Percentiles rank a stretch among this genome's conserved stretches.
phyloP scores from a whole-genome alignment of 192 early-diverging fungal genomes.

The Backusella australiensis region DNA sequence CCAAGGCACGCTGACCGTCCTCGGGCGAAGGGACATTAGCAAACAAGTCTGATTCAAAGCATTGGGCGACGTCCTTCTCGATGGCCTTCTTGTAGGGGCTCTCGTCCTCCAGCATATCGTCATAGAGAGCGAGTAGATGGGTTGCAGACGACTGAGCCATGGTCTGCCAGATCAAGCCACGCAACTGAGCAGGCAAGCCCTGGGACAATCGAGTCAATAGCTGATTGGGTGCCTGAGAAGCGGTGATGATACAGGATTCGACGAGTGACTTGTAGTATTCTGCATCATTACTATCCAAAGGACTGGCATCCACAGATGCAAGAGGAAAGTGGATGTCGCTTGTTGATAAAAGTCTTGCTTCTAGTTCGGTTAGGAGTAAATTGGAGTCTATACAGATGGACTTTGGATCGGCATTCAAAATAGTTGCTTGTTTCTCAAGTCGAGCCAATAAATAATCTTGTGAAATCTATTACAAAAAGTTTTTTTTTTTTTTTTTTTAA shows the following conservation, averaged over 20 bases:
- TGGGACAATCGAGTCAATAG: conserved; percentile 77
- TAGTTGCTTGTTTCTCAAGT: conserved; percentile 54
- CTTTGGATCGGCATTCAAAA: conserved; percentile 56
- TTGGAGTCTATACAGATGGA: conserved; percentile 58
- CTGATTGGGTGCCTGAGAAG: conserved; percentile 59
- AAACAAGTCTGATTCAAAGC: conserved; percentile 85
- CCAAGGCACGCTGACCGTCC: conserved; percentile 77
- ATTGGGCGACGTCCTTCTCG: conserved; percentile 81
- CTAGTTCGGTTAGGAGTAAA: conserved; percentile 50
- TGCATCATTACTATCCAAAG: conserved; percentile 56
- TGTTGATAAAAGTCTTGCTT: conserved; percentile 1
- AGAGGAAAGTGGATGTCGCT: conserved; percentile 18
- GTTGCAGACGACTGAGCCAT: conserved; percentile 84
- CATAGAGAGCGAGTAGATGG: conserved; percentile 77
- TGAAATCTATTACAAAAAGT: conserved; percentile 39
- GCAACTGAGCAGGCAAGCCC: conserved; percentile 79
- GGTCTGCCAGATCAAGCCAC: conserved; percentile 89
- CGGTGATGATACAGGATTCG: conserved; percentile 62
- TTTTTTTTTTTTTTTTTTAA: neutral
- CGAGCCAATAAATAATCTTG: conserved; percentile 53
- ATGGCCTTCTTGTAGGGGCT: conserved; percentile 82
- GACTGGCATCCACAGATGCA: conserved; percentile 24
- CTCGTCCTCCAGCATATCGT: conserved; percentile 59
- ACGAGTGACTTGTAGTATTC: conserved; percentile 65
- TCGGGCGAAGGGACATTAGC: conserved; percentile 68